phyloP scores from a whole-genome alignment of 2,329 filamentous ascomycete species.

The Epichloe scottii region DNA sequence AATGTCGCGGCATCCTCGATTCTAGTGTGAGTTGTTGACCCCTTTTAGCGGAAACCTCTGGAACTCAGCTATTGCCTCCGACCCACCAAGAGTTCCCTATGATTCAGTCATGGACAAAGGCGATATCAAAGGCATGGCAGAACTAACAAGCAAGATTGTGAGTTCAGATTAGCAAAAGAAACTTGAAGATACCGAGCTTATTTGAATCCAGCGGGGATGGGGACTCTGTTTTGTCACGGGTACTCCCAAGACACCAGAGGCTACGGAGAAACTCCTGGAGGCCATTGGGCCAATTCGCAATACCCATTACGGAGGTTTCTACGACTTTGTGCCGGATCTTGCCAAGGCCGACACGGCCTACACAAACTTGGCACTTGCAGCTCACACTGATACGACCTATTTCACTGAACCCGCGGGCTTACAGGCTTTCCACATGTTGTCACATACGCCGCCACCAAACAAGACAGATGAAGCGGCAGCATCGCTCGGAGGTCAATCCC shows the following conservation, averaged over 20 bases:
- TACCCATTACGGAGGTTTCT: constrained; percentile 76
- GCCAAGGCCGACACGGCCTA: constrained; percentile 85
- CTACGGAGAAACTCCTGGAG: constrained; percentile 63
- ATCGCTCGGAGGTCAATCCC: constrained; percentile 55
- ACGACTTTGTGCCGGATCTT: constrained; percentile 81
- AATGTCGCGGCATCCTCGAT: not conserved
- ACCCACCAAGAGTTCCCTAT: constrained; percentile 48
- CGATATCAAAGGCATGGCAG: constrained; percentile 39
- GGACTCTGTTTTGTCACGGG: constrained; percentile 70
- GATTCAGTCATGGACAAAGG: constrained; percentile 42
- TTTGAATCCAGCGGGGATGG: constrained; percentile 38
- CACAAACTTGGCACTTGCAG: constrained; percentile 67
- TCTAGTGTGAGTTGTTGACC: not conserved
- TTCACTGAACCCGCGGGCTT: constrained; percentile 86
- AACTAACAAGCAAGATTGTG: constrained; percentile 55
- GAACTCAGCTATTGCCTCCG: constrained; percentile 19
- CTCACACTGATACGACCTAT: constrained; percentile 93
- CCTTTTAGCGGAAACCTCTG: constrained; percentile 10
- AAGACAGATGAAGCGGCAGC: constrained; percentile 18
- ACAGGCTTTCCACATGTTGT: constrained; percentile 86
- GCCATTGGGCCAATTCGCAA: constrained; percentile 76
- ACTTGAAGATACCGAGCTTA: not conserved
- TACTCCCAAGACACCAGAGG: constrained; percentile 53
- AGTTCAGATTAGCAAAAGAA: constrained; percentile 10
- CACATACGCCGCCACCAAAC: constrained; percentile 40